Conservation (phyloP, 2,329 filamentous ascomycete genomes). For the Ophiostoma sp. region DNA sequence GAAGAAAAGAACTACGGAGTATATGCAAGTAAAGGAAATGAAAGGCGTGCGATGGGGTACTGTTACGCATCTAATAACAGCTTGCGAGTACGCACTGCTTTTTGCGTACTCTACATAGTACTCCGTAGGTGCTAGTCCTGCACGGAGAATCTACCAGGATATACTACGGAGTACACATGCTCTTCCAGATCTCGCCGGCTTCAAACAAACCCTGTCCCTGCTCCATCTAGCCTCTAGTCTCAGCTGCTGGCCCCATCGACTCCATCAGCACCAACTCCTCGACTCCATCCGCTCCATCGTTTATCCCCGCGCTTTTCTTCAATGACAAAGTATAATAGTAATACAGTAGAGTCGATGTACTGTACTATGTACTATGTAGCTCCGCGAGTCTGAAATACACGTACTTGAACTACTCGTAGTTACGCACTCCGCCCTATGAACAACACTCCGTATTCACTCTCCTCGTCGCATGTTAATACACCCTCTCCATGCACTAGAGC, state of each 20-base stretch:
- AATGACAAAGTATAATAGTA: background rate
- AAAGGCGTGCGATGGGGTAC: background rate
- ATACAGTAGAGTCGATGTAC: background rate
- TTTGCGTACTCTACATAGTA: background rate
- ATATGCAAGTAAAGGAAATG: background rate
- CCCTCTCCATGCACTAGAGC: conserved; percentile 11
- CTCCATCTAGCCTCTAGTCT: conserved; percentile 6
- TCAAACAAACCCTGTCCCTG: conserved; percentile 7
- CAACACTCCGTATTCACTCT: background rate
- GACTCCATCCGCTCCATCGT: conserved; percentile 9
- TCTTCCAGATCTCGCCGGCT: background rate
- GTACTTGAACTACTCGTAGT: background rate
- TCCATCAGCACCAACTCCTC: background rate
- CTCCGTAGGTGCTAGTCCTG: background rate
- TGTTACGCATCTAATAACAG: background rate
- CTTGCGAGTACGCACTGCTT: background rate
- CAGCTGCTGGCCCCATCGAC: background rate
- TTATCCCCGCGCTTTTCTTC: conserved; percentile 1
- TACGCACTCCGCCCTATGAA: background rate
- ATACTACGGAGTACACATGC: background rate
- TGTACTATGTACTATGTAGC: background rate
- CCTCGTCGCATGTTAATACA: background rate
- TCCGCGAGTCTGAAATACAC: background rate
- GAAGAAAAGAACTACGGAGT: background rate
- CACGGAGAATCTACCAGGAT: background rate